Conservation (phyloP, 2,329 filamentous ascomycete species). For the Trichoderma afroharzianum region DNA sequence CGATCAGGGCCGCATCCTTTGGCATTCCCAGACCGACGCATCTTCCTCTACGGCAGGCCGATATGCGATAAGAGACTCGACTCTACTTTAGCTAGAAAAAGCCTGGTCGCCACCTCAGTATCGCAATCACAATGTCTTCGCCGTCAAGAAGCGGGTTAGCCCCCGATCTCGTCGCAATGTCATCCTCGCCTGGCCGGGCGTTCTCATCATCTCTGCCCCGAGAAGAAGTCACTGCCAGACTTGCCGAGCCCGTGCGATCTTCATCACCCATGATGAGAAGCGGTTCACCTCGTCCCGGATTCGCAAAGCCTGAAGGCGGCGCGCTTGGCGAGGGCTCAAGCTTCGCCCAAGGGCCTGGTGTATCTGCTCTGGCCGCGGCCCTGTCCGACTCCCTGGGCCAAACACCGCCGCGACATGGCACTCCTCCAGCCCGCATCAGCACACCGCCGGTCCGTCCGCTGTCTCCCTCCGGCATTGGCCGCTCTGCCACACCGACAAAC, state of each 20-base stretch:
- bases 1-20: background rate
- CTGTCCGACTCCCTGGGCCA: slow-evolving; percentile 70
- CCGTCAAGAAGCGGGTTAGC: slow-evolving; percentile 31
- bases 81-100: background rate
- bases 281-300: slow-evolving; percentile 31
- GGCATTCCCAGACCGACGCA: background rate
- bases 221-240: slow-evolving; percentile 57
- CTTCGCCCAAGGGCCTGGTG: slow-evolving; percentile 69
- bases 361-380: slow-evolving; percentile 86
- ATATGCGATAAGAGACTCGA: slow-evolving; percentile 9
- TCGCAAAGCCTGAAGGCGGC: slow-evolving; percentile 37
- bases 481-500: slow-evolving; percentile 60
- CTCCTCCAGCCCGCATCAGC: slow-evolving; percentile 55
- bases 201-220: slow-evolving; percentile 53
- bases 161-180: slow-evolving; percentile 35
- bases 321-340: slow-evolving; percentile 62
- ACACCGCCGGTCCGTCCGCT: slow-evolving; percentile 50
- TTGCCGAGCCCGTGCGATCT: slow-evolving; percentile 54
- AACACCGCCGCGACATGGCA: slow-evolving; percentile 67
- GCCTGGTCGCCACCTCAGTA: background rate
- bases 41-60: background rate
- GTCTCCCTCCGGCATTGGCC: slow-evolving; percentile 35
- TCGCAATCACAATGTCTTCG: slow-evolving; percentile 33
- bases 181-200: slow-evolving; percentile 46
- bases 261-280: slow-evolving; percentile 39